Conservation (phyloP, 345 rosid species). For the Microthlaspi erraticum region DNA sequence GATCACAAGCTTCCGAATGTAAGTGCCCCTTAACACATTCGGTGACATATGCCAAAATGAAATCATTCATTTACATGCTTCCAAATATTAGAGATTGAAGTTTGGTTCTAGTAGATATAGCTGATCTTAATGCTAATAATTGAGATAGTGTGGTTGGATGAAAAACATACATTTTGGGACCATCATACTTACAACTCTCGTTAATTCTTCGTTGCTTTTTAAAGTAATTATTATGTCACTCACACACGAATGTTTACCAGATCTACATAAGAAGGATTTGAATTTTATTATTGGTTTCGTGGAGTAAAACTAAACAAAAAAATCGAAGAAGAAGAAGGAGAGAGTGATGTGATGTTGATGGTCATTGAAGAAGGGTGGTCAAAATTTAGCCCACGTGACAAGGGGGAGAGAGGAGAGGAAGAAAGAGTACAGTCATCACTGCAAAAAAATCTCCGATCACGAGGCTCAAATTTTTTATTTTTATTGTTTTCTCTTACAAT, state of each 20-base stretch:
- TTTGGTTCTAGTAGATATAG: slow-evolving; percentile 18
- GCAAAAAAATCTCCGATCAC: slow-evolving; percentile 50
- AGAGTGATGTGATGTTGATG: slow-evolving; percentile 44
- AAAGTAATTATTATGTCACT: slow-evolving; percentile 39
- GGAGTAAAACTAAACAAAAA: background rate
- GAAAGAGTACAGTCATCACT: slow-evolving; percentile 44
- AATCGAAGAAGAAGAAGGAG: slow-evolving; percentile 12
- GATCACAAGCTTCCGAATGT: background rate
- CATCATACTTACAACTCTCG: slow-evolving; percentile 10
- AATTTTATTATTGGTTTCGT: slow-evolving; percentile 1
- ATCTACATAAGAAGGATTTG: slow-evolving; percentile 19
- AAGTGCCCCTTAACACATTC: background rate
- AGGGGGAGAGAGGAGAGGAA: slow-evolving; percentile 38
- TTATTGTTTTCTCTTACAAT: slow-evolving; percentile 28
- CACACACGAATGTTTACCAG: slow-evolving; percentile 43
- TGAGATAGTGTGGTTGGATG: slow-evolving; percentile 13
- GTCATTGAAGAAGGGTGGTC: slow-evolving; percentile 44
- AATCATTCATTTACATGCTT: slow-evolving; percentile 12
- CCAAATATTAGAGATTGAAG: slow-evolving; percentile 7
- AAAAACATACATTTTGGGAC: slow-evolving; percentile 35
- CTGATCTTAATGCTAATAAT: slow-evolving; percentile 12
- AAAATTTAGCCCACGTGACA: slow-evolving; percentile 51
- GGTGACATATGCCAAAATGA: slow-evolving; percentile 18
- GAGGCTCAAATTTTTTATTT: slow-evolving; percentile 37
- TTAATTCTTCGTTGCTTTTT: slow-evolving; percentile 27